Conservation (phyloP, 148 eudicot species). For the Chenopodium formosanum region DNA sequence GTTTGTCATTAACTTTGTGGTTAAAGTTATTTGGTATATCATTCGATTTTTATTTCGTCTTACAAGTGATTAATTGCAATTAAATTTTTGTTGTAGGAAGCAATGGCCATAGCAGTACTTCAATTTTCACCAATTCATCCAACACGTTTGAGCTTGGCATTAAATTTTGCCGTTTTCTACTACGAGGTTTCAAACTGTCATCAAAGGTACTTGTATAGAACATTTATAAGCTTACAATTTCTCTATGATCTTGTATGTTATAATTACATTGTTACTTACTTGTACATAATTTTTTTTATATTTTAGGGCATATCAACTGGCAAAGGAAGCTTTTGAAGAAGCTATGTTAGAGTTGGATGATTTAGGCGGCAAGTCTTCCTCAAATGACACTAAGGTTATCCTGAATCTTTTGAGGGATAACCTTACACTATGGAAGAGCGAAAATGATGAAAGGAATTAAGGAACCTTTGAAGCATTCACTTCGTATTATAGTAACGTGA, state of each 20-base stretch:
- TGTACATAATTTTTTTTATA: neutral
- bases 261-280: neutral
- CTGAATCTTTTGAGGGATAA: constrained; percentile 37
- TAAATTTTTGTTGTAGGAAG: constrained; percentile 24
- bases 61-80: neutral
- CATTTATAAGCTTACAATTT: neutral
- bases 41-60: too few species aligned
- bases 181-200: constrained; percentile 38
- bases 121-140: constrained; percentile 38
- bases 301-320: constrained; percentile 32
- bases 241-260: too few species aligned
- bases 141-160: constrained; percentile 38
- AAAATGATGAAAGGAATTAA: constrained; percentile 19
- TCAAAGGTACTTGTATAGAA: constrained; percentile 25
- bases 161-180: constrained; percentile 43
- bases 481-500: too few species aligned
- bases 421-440: constrained; percentile 30
- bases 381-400: constrained; percentile 30
- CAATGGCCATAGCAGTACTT: constrained; percentile 27
- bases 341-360: constrained; percentile 36
- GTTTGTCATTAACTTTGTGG: too few species aligned
- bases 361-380: constrained; percentile 18
- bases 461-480: too few species aligned
- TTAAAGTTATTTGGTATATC: too few species aligned
- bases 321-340: constrained; percentile 34